Base-by-base conservation (phyloP, 768 basidiomycete genomes). In the Gymnopilus junonius region DNA sequence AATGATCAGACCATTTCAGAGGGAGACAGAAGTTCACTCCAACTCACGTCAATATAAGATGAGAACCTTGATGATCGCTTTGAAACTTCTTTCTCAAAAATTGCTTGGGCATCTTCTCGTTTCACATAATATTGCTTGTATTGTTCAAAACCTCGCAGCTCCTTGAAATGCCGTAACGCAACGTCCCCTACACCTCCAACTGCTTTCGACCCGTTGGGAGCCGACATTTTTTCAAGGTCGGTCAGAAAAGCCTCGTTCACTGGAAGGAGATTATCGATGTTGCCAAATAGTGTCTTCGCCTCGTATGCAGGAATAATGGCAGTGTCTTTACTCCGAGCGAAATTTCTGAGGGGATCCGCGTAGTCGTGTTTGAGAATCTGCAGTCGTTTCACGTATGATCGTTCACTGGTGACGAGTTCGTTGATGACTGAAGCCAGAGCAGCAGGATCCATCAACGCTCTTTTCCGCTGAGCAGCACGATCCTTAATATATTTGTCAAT, bases 111-210 rank as follows among this genome's bases (percentile, higher is more conserved):
- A 70, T 97, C 94, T 77, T 97, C 96, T 55, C 95, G 88, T 73
- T 96, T 95, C 68, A 87, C 85, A 68, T 97, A 96, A 76, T 94
- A 98, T 68, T 91, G 89, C 69, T 87, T 91, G 75, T 97, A 98
- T 65, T 92, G 89, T 67, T 97, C 95, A 70, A 98, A 97, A 2
- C 93, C 94, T 57, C 83, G 81, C 39, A 90, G 75, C 17, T 91
- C 88, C 70, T 90, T 93, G 77, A 98, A 93, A 79, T 99, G 95
- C 61, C 85, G 85, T 62, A 97, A 77, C 21, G 90, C 88, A 51
- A 97, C 89, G 71, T 96, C 94, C 10, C 95, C 96, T 7, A 97
- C 81, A 8, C 88, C 87, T 25, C 84, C 85, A 43, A 89, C 82
- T 21, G 78, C 77, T 64, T 77, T 80, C 42, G 78, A 71, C 53